phyloP scores from a whole-genome alignment of 202 grass and related monocot species.

The Panicum hallii region DNA sequence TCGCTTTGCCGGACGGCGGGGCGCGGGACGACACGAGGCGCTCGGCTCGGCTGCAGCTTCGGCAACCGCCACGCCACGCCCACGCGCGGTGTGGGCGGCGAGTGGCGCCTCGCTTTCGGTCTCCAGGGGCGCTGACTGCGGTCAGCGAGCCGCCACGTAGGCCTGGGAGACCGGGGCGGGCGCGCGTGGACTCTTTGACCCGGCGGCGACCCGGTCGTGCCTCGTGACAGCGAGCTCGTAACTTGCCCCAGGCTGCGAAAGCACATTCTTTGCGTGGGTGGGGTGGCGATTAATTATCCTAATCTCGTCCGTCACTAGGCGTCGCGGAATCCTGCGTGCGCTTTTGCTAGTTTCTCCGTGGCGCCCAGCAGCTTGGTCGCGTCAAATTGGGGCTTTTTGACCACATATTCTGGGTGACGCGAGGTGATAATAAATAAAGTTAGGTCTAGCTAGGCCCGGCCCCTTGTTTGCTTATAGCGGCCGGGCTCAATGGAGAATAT shows the following conservation, averaged over 20 bases:
- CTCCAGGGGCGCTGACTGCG: neutral
- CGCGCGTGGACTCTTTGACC: conserved; percentile 48
- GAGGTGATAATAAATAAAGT: neutral
- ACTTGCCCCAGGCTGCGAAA: conserved; percentile 3
- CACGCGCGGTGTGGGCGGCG: neutral
- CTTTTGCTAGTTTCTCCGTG: conserved; percentile 9
- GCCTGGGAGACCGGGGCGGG: neutral
- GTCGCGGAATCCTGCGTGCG: neutral
- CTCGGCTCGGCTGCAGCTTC: neutral
- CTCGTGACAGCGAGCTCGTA: neutral
- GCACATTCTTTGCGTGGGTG: conserved; percentile 41
- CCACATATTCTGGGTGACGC: neutral
- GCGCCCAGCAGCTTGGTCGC: neutral
- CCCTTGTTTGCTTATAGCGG: neutral
- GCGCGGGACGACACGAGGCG: neutral
- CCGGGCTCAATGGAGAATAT: neutral
- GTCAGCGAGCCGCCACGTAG: conserved; percentile 34
- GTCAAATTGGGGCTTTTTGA: conserved; percentile 37
- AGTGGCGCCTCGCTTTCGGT: conserved; percentile 28
- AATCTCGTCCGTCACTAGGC: neutral
- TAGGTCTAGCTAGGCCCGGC: neutral
- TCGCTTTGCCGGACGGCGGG: neutral
- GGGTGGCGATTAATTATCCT: neutral
- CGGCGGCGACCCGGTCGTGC: conserved; percentile 6
- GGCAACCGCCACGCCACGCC: neutral